phyloP scores from a whole-genome alignment of 768 basidiomycete species.

The Hemileccinum rubropunctum region DNA sequence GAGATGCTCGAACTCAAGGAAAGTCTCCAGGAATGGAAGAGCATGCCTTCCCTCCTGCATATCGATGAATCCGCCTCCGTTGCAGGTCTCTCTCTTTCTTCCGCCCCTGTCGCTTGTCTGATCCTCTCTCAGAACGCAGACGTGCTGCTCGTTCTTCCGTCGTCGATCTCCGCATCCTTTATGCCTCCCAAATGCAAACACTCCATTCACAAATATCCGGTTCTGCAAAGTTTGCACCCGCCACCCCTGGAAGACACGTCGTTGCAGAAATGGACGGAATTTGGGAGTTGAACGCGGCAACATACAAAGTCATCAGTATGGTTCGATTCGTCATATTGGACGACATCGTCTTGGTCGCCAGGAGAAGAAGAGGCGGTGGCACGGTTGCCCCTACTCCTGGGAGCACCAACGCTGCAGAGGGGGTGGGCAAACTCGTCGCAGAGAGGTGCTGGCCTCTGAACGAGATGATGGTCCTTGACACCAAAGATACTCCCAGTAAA shows the following conservation, averaged over 20 bases:
- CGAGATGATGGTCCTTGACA: conserved; percentile 93
- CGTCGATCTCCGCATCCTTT: conserved; percentile 92
- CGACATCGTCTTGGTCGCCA: conserved; percentile 87
- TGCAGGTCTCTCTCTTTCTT: conserved; percentile 37
- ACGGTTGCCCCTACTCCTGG: conserved; percentile 59
- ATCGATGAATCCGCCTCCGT: conserved; percentile 78
- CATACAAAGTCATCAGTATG: conserved; percentile 86
- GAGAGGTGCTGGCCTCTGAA: conserved; percentile 91
- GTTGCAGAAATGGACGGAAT: conserved; percentile 83
- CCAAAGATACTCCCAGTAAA: conserved; percentile 91
- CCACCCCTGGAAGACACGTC: conserved; percentile 88
- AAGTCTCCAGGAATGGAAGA: conserved; percentile 90
- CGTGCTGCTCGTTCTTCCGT: conserved; percentile 82
- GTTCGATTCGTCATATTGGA: conserved; percentile 91
- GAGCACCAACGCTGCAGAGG: conserved; percentile 56
- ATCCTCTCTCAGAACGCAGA: conserved; percentile 42
- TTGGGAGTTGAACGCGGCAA: conserved; percentile 85
- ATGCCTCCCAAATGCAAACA: conserved; percentile 91
- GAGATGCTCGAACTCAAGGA: conserved; percentile 98
- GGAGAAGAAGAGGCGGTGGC: conserved; percentile 62
- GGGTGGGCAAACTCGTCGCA: conserved; percentile 76
- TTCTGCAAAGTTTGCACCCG: conserved; percentile 91
- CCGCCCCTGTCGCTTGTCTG: conserved; percentile 25
- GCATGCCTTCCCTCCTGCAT: conserved; percentile 89
- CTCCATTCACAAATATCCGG: conserved; percentile 91